Percentiles rank a stretch among this genome's conserved stretches.
Conservation (phyloP, 306 rosid genomes). For the Cajanus cajan region DNA sequence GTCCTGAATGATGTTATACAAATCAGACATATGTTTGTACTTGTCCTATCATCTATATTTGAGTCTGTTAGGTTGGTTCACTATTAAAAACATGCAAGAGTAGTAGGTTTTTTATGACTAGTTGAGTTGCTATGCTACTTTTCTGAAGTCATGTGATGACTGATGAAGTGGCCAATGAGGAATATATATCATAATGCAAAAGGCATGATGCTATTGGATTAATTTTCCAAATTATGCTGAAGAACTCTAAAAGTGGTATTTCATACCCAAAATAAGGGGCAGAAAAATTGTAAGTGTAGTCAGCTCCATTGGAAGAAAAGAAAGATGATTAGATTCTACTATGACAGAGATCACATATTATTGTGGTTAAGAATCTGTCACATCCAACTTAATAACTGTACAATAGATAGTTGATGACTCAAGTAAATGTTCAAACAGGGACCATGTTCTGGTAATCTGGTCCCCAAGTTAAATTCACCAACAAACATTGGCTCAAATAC, state of each 20-base stretch:
- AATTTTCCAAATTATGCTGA: neutral
- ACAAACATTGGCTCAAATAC: neutral
- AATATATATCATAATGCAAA: neutral
- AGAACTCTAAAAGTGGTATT: neutral
- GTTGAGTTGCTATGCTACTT: slow-evolving; percentile 4
- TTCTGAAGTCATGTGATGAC: neutral
- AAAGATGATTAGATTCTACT: neutral
- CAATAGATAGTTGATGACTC: neutral
- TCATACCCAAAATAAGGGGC: neutral
- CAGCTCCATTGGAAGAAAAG: neutral
- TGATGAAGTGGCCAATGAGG: neutral
- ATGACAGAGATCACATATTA: neutral
- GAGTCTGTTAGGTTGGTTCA: neutral
- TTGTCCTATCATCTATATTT: neutral
- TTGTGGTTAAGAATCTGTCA: neutral
- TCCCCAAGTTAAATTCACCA: neutral
- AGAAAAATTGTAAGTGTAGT: neutral
- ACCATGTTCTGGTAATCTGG: slow-evolving; percentile 11
- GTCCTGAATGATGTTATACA: neutral
- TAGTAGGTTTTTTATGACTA: neutral
- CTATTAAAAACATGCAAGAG: neutral
- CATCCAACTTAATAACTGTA: neutral
- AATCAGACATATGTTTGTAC: neutral
- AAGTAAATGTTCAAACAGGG: neutral
- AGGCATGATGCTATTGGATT: neutral